Percentiles rank a stretch among this genome's conserved stretches.
phyloP scores from a whole-genome alignment of 2,329 filamentous ascomycete species.

The Dothidotthia symphoricarpi region DNA sequence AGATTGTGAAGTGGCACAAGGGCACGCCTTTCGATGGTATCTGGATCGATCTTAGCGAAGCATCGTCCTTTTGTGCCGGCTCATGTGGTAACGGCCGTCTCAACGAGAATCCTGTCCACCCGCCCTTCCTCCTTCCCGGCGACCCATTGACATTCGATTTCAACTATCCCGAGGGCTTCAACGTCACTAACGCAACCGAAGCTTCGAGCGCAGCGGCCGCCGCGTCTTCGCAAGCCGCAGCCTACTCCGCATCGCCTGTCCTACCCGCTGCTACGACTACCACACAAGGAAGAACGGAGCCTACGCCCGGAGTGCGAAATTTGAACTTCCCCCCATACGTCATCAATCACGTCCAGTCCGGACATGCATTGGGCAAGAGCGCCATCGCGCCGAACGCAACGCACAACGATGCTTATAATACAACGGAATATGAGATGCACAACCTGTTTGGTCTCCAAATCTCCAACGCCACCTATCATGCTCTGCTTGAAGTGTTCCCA shows the following conservation, averaged over 20 bases:
- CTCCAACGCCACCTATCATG: conserved; percentile 52
- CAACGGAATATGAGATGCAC: conserved; percentile 72
- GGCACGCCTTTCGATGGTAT: conserved; percentile 53
- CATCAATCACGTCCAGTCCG: conserved; percentile 69
- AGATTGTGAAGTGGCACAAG: conserved; percentile 49
- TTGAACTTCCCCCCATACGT: conserved; percentile 70
- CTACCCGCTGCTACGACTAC: conserved; percentile 28
- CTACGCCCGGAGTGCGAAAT: conserved; percentile 61
- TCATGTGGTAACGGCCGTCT: conserved; percentile 65
- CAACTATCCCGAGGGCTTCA: conserved; percentile 66
- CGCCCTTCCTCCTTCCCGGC: conserved; percentile 61
- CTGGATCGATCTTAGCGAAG: conserved; percentile 61
- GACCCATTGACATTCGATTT: conserved; percentile 59
- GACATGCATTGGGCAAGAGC: conserved; percentile 60
- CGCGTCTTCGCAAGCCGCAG: conserved; percentile 50
- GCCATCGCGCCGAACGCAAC: conserved; percentile 72
- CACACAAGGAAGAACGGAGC: conserved; percentile 55
- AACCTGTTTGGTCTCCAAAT: conserved; percentile 56
- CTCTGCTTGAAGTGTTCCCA: conserved; percentile 61
- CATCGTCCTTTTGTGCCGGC: conserved; percentile 63
- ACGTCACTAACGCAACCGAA: conserved; percentile 64
- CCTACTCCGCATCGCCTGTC: conserved; percentile 30
- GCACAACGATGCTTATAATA: conserved; percentile 61
- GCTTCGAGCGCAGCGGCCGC: conserved; percentile 57
- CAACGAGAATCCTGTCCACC: conserved; percentile 64